Percentiles rank a stretch among this genome's conserved stretches.
phyloP scores from a whole-genome alignment of 257 asterid genomes.

The Capsicum chinense region DNA sequence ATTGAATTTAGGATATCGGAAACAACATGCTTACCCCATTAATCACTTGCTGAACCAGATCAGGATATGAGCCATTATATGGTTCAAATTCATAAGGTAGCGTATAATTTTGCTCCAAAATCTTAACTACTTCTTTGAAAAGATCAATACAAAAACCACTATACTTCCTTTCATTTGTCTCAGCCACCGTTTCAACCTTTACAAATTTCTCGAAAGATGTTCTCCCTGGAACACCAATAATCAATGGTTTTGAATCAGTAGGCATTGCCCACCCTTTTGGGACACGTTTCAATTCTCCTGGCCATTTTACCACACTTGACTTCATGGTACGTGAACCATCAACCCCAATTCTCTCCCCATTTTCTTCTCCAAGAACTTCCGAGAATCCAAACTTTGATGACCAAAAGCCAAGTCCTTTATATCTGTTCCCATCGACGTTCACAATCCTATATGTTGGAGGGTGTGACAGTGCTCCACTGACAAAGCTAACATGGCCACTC shows the following conservation, averaged over 20 bases:
- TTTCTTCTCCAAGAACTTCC: slow-evolving; percentile 6
- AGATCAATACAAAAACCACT: slow-evolving; percentile 50
- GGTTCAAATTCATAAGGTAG: slow-evolving; percentile 40
- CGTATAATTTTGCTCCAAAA: slow-evolving; percentile 36
- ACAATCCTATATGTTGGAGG: slow-evolving; percentile 38
- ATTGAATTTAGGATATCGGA: not conserved
- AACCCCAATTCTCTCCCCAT: not conserved
- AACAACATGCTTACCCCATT: slow-evolving; percentile 34
- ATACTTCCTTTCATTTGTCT: not conserved
- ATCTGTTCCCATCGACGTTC: slow-evolving; percentile 44
- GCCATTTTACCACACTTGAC: slow-evolving; percentile 42
- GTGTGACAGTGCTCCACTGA: slow-evolving; percentile 27
- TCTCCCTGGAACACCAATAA: slow-evolving; percentile 47
- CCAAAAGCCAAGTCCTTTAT: slow-evolving; percentile 48
- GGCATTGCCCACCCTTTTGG: slow-evolving; percentile 61
- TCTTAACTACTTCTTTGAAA: slow-evolving; percentile 33
- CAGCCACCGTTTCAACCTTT: slow-evolving; percentile 30
- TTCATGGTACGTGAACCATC: slow-evolving; percentile 26
- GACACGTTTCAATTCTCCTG: slow-evolving; percentile 44
- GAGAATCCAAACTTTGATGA: slow-evolving; percentile 40
- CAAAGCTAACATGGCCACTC: slow-evolving; percentile 42
- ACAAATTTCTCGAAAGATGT: slow-evolving; percentile 38
- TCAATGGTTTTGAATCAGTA: slow-evolving; percentile 40
- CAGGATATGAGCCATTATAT: slow-evolving; percentile 36
- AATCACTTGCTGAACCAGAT: slow-evolving; percentile 34